Evolutionary conservation across 768 basidiomycete species (phyloP).

Genomic region (Mycena pura): DNA sequence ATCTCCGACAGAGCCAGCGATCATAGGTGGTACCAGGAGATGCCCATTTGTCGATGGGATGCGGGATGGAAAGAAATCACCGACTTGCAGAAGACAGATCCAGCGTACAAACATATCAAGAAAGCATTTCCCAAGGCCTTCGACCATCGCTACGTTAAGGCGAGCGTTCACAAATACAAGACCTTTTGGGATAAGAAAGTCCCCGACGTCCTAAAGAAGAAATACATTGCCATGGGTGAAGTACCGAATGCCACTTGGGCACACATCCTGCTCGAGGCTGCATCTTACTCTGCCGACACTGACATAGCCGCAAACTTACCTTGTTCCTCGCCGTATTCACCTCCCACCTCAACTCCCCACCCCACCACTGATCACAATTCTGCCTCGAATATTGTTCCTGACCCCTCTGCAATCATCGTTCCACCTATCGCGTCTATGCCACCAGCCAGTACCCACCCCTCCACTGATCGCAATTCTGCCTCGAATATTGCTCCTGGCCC

Average conservation of each 20-base stretch:
- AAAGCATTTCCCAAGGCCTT: slow-evolving; percentile 1
- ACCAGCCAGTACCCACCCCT: too few relatives aligned
- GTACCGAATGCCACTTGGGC: background rate
- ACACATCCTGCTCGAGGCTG: background rate
- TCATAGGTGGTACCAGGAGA: background rate
- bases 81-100: background rate
- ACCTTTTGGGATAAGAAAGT: background rate
- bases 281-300: background rate
- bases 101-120: background rate
- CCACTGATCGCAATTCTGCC: too few relatives aligned
- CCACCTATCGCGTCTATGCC: too few relatives aligned
- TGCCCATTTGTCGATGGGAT: background rate
- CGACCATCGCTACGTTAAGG: background rate
- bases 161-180: slow-evolving; percentile 5
- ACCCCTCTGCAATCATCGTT: too few relatives aligned
- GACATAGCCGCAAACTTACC: too few relatives aligned
- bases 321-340: too few relatives aligned
- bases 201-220: background rate
- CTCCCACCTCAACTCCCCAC: too few relatives aligned
- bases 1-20: background rate
- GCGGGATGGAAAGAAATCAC: background rate
- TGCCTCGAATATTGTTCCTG: too few relatives aligned
- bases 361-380: too few relatives aligned
- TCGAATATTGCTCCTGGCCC: too few relatives aligned
- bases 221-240: background rate